Conservation (phyloP, 2,329 filamentous ascomycete species). For the Paecilomyces niveus region DNA sequence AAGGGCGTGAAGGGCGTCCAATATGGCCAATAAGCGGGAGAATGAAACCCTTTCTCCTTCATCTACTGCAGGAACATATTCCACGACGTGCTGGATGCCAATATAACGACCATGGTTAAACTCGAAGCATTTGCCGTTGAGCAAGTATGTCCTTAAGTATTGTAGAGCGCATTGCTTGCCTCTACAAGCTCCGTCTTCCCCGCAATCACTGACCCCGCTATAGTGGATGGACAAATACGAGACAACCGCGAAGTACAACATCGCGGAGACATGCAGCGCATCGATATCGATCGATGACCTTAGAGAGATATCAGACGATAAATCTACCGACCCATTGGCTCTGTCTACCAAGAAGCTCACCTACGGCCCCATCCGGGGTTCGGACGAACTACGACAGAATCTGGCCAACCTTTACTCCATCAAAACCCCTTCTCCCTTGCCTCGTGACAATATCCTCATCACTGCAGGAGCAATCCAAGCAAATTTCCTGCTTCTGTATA, state of each 20-base stretch:
- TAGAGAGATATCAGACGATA: slow-evolving; percentile 46
- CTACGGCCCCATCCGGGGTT: slow-evolving; percentile 68
- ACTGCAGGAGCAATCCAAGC: slow-evolving; percentile 75
- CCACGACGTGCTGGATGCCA: background rate
- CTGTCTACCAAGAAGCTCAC: slow-evolving; percentile 54
- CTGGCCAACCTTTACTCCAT: slow-evolving; percentile 60
- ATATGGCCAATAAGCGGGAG: background rate
- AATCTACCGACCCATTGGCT: slow-evolving; percentile 39
- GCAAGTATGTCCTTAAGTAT: slow-evolving; percentile 41
- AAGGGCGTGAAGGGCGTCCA: background rate
- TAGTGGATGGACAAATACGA: slow-evolving; percentile 54
- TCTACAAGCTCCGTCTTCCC: background rate
- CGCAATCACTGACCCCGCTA: background rate
- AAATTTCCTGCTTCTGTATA: slow-evolving; percentile 75
- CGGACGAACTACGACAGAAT: slow-evolving; percentile 54
- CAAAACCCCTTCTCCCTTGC: slow-evolving; percentile 41
- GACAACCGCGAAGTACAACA: slow-evolving; percentile 47
- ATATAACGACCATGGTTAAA: slow-evolving; percentile 28
- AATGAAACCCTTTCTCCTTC: background rate
- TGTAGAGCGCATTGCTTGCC: background rate
- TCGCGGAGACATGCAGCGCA: slow-evolving; percentile 52
- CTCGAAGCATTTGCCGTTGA: slow-evolving; percentile 53
- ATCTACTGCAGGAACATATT: background rate
- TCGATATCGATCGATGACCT: slow-evolving; percentile 50
- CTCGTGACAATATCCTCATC: slow-evolving; percentile 62